phyloP scores from a whole-genome alignment of 2,329 filamentous ascomycete species.

The Sporothrix mexicana region DNA sequence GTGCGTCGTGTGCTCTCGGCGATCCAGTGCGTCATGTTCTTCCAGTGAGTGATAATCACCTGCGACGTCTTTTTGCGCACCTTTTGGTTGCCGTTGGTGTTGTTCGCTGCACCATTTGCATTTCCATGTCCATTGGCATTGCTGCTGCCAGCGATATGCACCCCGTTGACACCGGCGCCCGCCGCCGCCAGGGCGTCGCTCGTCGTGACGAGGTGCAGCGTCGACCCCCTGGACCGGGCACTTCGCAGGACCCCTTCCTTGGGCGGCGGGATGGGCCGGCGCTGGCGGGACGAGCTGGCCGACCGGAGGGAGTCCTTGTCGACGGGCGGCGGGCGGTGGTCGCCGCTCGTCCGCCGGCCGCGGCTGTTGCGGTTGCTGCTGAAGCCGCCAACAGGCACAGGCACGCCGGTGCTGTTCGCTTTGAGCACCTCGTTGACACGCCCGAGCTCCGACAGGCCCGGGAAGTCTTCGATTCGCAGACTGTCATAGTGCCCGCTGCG shows the following conservation, averaged over 20 bases:
- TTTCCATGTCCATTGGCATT: neutral
- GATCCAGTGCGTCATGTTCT: slow-evolving; percentile 69
- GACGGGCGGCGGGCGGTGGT: slow-evolving; percentile 73
- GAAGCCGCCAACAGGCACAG: slow-evolving; percentile 43
- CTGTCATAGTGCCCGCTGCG: slow-evolving; percentile 71
- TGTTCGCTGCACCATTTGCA: slow-evolving; percentile 33
- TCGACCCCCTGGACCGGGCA: slow-evolving; percentile 78
- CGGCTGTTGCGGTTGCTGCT: slow-evolving; percentile 23
- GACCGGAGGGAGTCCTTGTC: slow-evolving; percentile 81
- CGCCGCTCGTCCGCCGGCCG: slow-evolving; percentile 43
- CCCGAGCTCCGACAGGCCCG: slow-evolving; percentile 71
- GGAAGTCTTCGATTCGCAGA: slow-evolving; percentile 73
- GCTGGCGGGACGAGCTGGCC: slow-evolving; percentile 75
- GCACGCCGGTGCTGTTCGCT: slow-evolving; percentile 38
- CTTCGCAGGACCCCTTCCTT: slow-evolving; percentile 76
- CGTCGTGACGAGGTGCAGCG: slow-evolving; percentile 81
- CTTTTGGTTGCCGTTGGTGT: slow-evolving; percentile 48
- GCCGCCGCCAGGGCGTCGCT: slow-evolving; percentile 55
- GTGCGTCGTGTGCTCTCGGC: slow-evolving; percentile 62
- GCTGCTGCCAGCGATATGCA: neutral
- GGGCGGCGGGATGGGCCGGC: slow-evolving; percentile 78
- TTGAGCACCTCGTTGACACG: slow-evolving; percentile 50
- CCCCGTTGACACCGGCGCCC: slow-evolving; percentile 28
- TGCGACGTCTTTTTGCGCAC: slow-evolving; percentile 63
- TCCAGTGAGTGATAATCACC: slow-evolving; percentile 65